Percentiles rank a stretch among this genome's conserved stretches.
Conservation (phyloP, 345 rosid species). For the Erysimum cheiranthoides region DNA sequence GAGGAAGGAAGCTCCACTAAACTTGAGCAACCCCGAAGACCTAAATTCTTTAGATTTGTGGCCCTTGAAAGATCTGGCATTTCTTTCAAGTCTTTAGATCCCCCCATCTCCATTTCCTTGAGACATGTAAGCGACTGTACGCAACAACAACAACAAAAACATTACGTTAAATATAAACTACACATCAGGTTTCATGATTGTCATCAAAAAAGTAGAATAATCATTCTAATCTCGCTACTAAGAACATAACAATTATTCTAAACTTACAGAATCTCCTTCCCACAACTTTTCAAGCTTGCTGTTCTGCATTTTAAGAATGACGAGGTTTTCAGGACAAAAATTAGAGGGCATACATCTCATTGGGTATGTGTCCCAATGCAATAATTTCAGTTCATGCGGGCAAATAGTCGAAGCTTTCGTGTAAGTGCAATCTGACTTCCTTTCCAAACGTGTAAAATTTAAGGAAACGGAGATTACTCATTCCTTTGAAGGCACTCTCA, state of each 20-base stretch:
- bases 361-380: constrained; percentile 42
- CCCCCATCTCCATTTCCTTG: background rate
- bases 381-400: constrained; percentile 25
- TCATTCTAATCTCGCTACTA: too few species aligned
- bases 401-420: constrained; percentile 3
- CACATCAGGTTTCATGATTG: too few species aligned
- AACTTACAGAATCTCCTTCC: background rate
- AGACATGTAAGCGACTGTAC: constrained; percentile 32
- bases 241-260: too few species aligned
- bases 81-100: constrained; percentile 24
- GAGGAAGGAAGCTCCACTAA: constrained; percentile 23
- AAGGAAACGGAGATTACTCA: constrained; percentile 39
- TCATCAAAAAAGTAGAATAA: too few species aligned
- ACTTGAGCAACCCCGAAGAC: background rate
- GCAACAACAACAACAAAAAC: background rate
- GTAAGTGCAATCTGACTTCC: constrained; percentile 11
- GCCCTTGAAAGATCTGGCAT: constrained; percentile 33
- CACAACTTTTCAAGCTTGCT: constrained; percentile 35
- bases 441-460: constrained; percentile 24
- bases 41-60: too few species aligned
- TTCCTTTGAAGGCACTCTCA: constrained; percentile 21
- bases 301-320: constrained; percentile 27
- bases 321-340: constrained; percentile 17
- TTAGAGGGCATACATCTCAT: constrained; percentile 30
- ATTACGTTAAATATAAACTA: too few species aligned